phyloP scores from a whole-genome alignment of 345 rosid genomes.

The Corymbia maculata region DNA sequence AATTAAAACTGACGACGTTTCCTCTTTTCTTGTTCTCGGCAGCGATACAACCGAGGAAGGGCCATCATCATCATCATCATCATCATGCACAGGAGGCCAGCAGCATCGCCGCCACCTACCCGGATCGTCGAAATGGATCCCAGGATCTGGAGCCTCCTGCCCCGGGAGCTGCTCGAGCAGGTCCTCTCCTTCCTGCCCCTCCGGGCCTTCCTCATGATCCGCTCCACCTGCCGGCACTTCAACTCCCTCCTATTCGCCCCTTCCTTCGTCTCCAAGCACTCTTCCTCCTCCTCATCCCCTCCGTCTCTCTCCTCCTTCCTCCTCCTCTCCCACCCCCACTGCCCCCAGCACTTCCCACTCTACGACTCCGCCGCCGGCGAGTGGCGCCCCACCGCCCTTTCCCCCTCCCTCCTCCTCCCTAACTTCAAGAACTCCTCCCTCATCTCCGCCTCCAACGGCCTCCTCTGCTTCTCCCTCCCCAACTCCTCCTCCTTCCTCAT shows the following conservation, averaged over 20 bases:
- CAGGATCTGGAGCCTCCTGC: slow-evolving; percentile 61
- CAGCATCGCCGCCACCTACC: neutral
- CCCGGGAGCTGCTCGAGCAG: slow-evolving; percentile 56
- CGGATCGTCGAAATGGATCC: slow-evolving; percentile 49
- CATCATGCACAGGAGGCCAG: neutral
- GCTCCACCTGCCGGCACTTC: slow-evolving; percentile 63
- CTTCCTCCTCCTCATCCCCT: slow-evolving; percentile 10
- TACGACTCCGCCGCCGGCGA: slow-evolving; percentile 40
- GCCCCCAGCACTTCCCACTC: slow-evolving; percentile 30
- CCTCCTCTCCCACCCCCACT: slow-evolving; percentile 72
- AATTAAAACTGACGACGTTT: neutral
- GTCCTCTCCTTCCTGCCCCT: slow-evolving; percentile 55
- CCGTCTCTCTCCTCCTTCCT: slow-evolving; percentile 50
- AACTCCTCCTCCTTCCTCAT: slow-evolving; percentile 38
- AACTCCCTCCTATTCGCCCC: slow-evolving; percentile 44
- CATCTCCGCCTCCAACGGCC: slow-evolving; percentile 61
- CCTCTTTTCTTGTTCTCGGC: neutral
- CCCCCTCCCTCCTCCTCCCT: slow-evolving; percentile 16
- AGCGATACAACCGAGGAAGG: neutral
- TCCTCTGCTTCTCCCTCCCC: slow-evolving; percentile 55
- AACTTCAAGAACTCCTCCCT: slow-evolving; percentile 19
- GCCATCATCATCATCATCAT: neutral
- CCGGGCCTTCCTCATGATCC: slow-evolving; percentile 36
- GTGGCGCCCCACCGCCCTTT: slow-evolving; percentile 50
- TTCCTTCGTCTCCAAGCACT: slow-evolving; percentile 40